Conservation (phyloP, 169 alveolate species). For the Neospora caninum region DNA sequence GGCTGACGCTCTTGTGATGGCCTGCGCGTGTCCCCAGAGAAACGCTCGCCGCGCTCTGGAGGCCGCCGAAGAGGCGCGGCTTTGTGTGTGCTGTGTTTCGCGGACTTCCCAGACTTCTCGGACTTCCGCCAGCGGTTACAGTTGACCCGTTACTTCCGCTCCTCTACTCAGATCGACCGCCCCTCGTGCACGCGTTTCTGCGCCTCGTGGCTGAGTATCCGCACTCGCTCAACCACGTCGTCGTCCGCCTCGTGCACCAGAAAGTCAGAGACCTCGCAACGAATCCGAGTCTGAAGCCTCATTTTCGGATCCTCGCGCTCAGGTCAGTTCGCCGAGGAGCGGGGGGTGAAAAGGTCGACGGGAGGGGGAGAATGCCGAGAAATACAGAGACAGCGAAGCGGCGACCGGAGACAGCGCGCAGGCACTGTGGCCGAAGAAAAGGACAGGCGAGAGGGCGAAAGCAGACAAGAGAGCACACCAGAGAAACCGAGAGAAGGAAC, state of each 20-base stretch:
- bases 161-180: conserved; percentile 32
- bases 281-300: not conserved
- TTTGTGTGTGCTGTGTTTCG: not conserved
- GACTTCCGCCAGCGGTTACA: conserved; percentile 18
- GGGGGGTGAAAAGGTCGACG: too few species aligned
- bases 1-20: too few species aligned
- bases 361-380: too few species aligned
- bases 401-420: too few species aligned
- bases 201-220: conserved; percentile 38
- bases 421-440: too few species aligned
- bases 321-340: not conserved
- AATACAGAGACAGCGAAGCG: too few species aligned
- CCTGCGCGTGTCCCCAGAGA: too few species aligned
- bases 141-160: conserved; percentile 39
- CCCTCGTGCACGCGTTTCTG: conserved; percentile 47
- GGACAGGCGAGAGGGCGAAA: too few species aligned
- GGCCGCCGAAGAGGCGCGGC: too few species aligned
- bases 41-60: too few species aligned
- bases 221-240: not conserved
- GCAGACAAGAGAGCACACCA: too few species aligned
- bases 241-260: conserved; percentile 15
- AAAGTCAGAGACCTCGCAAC: not conserved
- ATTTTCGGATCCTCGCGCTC: conserved; percentile 12
- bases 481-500: too few species aligned
- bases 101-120: conserved; percentile 44